Conservation (phyloP, 176 grass and related monocot species). For the Elymus sibiricus region DNA sequence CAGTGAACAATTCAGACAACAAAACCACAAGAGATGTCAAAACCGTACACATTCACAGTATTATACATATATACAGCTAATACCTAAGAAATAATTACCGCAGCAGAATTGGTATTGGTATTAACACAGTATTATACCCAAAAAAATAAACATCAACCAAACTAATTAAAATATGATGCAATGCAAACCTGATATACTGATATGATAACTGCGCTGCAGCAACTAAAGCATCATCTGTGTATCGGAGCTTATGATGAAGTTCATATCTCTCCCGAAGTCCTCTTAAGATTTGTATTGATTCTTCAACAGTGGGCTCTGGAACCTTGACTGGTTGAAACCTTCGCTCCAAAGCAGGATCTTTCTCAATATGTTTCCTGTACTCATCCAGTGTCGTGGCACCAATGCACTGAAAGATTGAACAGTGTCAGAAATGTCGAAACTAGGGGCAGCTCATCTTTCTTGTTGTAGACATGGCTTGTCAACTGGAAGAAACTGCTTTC, state of each 20-base stretch:
- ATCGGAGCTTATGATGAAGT: conserved; percentile 88
- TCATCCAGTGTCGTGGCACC: conserved; percentile 96
- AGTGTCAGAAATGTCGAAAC: conserved; percentile 13
- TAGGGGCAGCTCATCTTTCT: neutral
- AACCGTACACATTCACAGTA: neutral
- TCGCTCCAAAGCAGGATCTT: conserved; percentile 93
- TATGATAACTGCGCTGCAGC: conserved; percentile 88
- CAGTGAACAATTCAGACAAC: neutral
- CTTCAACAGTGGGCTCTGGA: conserved; percentile 94
- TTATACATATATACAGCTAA: neutral
- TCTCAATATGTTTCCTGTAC: conserved; percentile 99
- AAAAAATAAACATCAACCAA: neutral
- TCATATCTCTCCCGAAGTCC: conserved; percentile 98
- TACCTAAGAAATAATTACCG: conserved; percentile 3
- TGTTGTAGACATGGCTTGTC: neutral
- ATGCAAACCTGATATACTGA: conserved; percentile 86
- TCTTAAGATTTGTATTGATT: conserved; percentile 93
- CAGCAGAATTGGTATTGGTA: neutral
- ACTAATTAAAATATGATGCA: neutral
- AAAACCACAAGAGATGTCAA: neutral
- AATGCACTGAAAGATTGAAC: conserved; percentile 73
- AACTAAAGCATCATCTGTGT: conserved; percentile 88
- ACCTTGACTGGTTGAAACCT: conserved; percentile 98
- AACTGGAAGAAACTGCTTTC: neutral
- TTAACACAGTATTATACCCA: neutral